Evolutionary conservation across 768 basidiomycete species (phyloP).

Genomic region (Leucocoprinus birnbaumii): DNA sequence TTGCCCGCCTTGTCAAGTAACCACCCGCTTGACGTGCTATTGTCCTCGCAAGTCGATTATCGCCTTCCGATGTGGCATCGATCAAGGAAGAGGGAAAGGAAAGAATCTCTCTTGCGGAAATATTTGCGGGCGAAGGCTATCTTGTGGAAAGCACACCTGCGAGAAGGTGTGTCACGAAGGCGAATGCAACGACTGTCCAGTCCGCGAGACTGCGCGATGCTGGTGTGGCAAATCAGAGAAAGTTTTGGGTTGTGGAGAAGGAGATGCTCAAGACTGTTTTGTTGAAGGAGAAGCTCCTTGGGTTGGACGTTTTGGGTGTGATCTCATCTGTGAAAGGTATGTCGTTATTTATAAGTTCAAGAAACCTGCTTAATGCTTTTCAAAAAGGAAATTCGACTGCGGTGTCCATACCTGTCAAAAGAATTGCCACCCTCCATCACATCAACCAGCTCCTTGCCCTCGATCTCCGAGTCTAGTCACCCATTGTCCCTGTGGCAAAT

Average conservation of each 20-base stretch:
- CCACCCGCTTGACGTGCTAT: conserved; percentile 73
- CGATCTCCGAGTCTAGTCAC: conserved; percentile 63
- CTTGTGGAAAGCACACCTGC: conserved; percentile 75
- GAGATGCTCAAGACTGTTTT: conserved; percentile 38
- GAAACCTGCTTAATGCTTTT: conserved; percentile 8
- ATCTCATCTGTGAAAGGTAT: conserved; percentile 54
- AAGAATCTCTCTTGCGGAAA: conserved; percentile 41
- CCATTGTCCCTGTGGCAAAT: conserved; percentile 83
- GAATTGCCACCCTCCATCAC: conserved; percentile 75
- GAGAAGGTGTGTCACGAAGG: conserved; percentile 72
- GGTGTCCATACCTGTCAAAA: conserved; percentile 71
- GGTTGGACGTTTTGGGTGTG: conserved; percentile 65
- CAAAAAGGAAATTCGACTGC: conserved; percentile 67
- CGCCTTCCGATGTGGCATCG: conserved; percentile 54
- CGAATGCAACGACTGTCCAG: conserved; percentile 62
- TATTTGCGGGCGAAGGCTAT: conserved; percentile 43
- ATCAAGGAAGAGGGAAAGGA: conserved; percentile 23
- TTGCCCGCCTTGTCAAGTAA: conserved; percentile 90
- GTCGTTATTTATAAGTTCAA: too few relatives aligned
- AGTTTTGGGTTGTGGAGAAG: conserved; percentile 64
- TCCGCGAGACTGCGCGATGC: conserved; percentile 55
- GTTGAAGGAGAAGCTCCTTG: conserved; percentile 47
- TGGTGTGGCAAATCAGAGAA: conserved; percentile 76
- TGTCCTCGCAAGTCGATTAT: conserved; percentile 64
- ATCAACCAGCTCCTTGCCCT: conserved; percentile 61